Base-by-base conservation (phyloP, 208 protist species). In the Strigomonas oncopelti region DNA sequence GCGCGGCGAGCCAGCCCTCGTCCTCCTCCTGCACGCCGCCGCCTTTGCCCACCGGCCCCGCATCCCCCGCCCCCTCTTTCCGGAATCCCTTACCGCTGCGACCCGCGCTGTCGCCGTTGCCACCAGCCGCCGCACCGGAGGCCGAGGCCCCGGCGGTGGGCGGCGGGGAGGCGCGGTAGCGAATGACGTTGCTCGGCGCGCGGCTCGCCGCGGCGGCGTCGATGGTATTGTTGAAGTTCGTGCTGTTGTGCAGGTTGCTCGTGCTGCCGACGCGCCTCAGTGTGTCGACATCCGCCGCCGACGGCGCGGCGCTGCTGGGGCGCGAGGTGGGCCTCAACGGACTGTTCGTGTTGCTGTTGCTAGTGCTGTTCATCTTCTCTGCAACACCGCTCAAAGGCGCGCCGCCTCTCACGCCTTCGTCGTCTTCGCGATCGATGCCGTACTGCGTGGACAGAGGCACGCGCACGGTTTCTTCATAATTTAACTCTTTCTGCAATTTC, bases 381-480 rank as follows among this genome's bases (percentile, higher is more conserved):
- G 5, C 36, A 59, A 22, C 55, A 48, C 27, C 45, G 25, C 22
- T 65, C 36, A 51, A 18, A 25, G 51, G 22, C 16, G 18, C 65
- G 31, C 14, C 46, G 1, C 22, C n/a, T 42, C 61, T 61, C 20
- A 32, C 65, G 54, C 9, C 57, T 14, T 67, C 56, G 3, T 76
- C 66, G 0, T 34, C 72, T 32, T 71, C 68, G 16, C 65, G 72
- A 38, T 66, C 59, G 0, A 95, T 65, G 18, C 90, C 85, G 67
- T 84, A 90, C 75, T 93, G 85, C 54, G 84, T 75, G 25, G 78
- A 77, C 13, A 95, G 75, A 0, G 85, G 60, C 0, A 75, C 67
- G 45, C 67, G 73, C 3, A 63, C 66, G 8, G 87, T 54, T 38
- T 91, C 88, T 9, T 86, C 81, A 67, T 96, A 96, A 75, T 96